Conservation (phyloP, 2,329 filamentous ascomycete genomes). For the Apiospora hydei region DNA sequence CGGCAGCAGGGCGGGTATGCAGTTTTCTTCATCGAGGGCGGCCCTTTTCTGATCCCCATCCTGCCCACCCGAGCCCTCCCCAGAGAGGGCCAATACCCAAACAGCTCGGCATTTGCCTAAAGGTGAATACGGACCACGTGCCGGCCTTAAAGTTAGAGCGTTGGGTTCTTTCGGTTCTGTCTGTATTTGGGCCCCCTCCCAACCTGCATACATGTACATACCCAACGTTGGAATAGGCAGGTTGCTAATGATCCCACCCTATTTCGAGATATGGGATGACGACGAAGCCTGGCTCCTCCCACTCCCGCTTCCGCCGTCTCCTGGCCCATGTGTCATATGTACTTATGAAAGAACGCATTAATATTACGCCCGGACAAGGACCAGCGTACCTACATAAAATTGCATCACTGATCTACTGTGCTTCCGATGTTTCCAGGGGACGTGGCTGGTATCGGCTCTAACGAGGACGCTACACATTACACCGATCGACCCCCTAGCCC, state of each 20-base stretch:
- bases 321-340: neutral
- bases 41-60: neutral
- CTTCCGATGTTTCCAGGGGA: neutral
- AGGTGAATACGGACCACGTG: constrained; percentile 15
- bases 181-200: neutral
- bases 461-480: neutral
- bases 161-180: neutral
- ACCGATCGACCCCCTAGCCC: too few species aligned
- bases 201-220: neutral
- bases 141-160: neutral
- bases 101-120: constrained; percentile 7
- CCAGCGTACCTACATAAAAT: constrained; percentile 2
- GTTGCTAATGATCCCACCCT: neutral
- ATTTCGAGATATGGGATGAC: neutral
- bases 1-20: too few species aligned
- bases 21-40: neutral
- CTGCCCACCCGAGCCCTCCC: neutral
- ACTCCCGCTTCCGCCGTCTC: neutral
- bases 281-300: neutral
- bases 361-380: neutral
- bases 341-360: neutral
- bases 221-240: constrained; percentile 16
- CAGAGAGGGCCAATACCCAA: neutral
- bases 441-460: constrained; percentile 8
- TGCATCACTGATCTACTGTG: neutral